Evolutionary conservation across 306 rosid genomes (phyloP), one percentile per base, ranked within the genome.

Genomic region (Ceratonia siliqua): DNA sequence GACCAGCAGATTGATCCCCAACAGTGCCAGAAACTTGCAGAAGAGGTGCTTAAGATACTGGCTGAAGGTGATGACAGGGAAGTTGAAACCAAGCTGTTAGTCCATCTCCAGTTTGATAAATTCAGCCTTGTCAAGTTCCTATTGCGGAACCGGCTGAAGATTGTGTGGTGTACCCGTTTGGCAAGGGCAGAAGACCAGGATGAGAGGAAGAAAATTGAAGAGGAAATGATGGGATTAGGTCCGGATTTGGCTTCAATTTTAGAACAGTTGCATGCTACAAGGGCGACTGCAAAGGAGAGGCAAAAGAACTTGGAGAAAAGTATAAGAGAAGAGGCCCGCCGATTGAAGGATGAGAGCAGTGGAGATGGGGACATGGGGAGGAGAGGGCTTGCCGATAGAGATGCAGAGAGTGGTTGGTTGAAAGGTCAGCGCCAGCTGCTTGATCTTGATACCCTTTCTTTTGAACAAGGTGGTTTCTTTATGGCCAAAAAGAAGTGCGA

Each of bases 211-310:
- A 87, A 75, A 70, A 87, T 94, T 2, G 98, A 94, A 80, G 97
- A 90, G 90, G 96, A 91, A 61, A 94, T 94, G 97, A 74, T 88
- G 82, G 88, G 78, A 5, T 65, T 79, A 67, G 91, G 91, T 54
- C 79, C 89, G 0, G 95, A 92, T 52, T 83, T 91, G 89, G 87
- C 85, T 68, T 84, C 93, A 5, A 94, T 94, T 76, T 81, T 94
- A 68, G 97, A 94, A 93, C 98, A 94, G 89, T 78, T 94, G 81
- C 95, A 87, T 65, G 93, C 95, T 25, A 94, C 98, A 0, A 84
- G 98, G 80, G 95, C 95, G 0, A 85, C 89, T 59, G 98, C 98
- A 0, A 90, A 86, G 82, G 98, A 94, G 90, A 90, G 97, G 81
- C 93, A 90, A 38, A 87, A 91, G 85, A 94, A 83, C 63, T 80